phyloP scores from a whole-genome alignment of 148 eudicot species.

The Nepenthes gracilis region DNA sequence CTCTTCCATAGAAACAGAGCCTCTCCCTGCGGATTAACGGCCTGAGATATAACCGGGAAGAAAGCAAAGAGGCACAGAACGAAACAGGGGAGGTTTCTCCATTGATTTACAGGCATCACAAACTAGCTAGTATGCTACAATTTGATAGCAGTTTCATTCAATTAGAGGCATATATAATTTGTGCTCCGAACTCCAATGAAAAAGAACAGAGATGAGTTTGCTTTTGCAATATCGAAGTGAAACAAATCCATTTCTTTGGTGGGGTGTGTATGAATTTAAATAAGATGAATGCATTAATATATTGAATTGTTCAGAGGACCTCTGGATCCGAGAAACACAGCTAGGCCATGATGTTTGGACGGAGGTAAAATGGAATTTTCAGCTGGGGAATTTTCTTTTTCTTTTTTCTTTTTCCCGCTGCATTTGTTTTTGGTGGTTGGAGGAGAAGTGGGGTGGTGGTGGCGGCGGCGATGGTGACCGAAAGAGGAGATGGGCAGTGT shows the following conservation, averaged over 20 bases:
- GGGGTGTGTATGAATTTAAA: constrained; percentile 13
- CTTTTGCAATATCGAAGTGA: constrained; percentile 15
- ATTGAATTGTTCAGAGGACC: constrained; percentile 37
- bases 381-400: constrained; percentile 26
- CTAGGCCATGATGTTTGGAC: constrained; percentile 25
- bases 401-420: neutral
- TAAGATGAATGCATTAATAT: constrained; percentile 7
- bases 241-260: constrained; percentile 36
- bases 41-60: constrained; percentile 4
- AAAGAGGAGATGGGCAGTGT: neutral
- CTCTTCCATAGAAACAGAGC: constrained; percentile 61
- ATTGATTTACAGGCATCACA: constrained; percentile 69
- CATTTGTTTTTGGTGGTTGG: constrained; percentile 20
- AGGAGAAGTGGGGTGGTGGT: neutral
- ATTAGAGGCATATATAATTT: too few species aligned
- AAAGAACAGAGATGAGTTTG: constrained; percentile 20
- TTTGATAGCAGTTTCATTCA: too few species aligned
- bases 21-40: constrained; percentile 59
- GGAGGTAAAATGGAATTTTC: neutral
- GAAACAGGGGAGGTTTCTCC: constrained; percentile 21
- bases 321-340: constrained; percentile 83
- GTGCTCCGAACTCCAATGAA: constrained; percentile 53
- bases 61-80: constrained; percentile 4
- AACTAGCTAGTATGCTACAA: neutral
- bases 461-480: too few species aligned